Percentiles rank a stretch among this genome's conserved stretches.
phyloP scores from a whole-genome alignment of 495 filamentous ascomycete genomes.

The Hypoxylon perforatum region DNA sequence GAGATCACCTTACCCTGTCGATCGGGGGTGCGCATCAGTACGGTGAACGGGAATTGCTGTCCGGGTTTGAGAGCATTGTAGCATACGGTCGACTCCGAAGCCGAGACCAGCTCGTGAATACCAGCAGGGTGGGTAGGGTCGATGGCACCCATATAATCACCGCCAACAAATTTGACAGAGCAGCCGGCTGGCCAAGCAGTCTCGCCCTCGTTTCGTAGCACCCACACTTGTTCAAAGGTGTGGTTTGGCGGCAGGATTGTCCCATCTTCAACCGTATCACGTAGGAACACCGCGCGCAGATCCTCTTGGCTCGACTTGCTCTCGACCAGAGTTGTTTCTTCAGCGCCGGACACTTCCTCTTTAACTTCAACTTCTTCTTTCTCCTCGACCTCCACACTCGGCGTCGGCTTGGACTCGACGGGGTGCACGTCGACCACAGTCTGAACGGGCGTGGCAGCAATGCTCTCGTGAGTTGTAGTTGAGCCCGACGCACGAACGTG shows the following conservation, averaged over 20 bases:
- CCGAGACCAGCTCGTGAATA: slow-evolving; percentile 73
- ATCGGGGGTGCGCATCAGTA: slow-evolving; percentile 81
- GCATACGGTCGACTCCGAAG: slow-evolving; percentile 84
- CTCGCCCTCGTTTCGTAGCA: slow-evolving; percentile 84
- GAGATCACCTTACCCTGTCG: slow-evolving; percentile 82
- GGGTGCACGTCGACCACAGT: slow-evolving; percentile 79
- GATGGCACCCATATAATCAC: slow-evolving; percentile 93
- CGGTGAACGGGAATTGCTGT: slow-evolving; percentile 81
- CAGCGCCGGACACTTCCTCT: slow-evolving; percentile 42
- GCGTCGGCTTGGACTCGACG: slow-evolving; percentile 48
- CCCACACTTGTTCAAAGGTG: slow-evolving; percentile 91
- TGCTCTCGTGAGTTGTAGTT: slow-evolving; percentile 56
- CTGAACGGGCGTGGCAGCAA: slow-evolving; percentile 72
- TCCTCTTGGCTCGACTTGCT: slow-evolving; percentile 47
- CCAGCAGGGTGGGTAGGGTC: slow-evolving; percentile 80
- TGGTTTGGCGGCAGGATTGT: slow-evolving; percentile 72
- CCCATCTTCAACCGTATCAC: slow-evolving; percentile 82
- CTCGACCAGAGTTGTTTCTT: slow-evolving; percentile 38
- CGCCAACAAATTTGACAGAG: slow-evolving; percentile 89
- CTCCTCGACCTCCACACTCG: slow-evolving; percentile 51
- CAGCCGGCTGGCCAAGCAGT: slow-evolving; percentile 86
- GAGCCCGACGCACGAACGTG: slow-evolving; percentile 63
- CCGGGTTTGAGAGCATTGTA: slow-evolving; percentile 74
- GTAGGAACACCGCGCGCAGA: slow-evolving; percentile 79
- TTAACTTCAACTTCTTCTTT: slow-evolving; percentile 56